phyloP scores from a whole-genome alignment of 495 filamentous ascomycete species.

The Podospora australis region DNA sequence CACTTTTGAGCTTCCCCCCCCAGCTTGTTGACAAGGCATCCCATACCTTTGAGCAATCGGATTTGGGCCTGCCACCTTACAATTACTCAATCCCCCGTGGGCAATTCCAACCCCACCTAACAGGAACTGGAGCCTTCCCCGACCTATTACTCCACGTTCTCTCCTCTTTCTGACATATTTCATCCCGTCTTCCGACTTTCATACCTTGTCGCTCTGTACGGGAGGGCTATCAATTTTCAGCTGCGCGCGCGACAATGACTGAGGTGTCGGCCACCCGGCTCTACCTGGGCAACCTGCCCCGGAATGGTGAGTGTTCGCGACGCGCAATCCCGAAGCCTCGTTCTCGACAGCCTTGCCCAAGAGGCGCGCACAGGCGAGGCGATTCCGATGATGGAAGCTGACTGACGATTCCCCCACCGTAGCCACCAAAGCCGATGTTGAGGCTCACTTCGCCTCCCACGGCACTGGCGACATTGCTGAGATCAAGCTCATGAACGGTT shows the following conservation, averaged over 20 bases:
- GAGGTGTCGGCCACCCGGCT: slow-evolving; percentile 90
- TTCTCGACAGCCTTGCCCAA: slow-evolving; percentile 13
- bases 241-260: slow-evolving; percentile 49
- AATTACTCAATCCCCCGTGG: too few species aligned
- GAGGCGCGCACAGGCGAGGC: too few species aligned
- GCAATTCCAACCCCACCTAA: neutral
- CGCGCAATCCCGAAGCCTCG: neutral
- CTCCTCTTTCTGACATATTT: neutral
- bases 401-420: slow-evolving; percentile 21
- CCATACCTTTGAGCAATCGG: too few species aligned
- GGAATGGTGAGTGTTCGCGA: slow-evolving; percentile 66
- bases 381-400: too few species aligned
- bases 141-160: slow-evolving; percentile 1
- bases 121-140: neutral
- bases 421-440: slow-evolving; percentile 96
- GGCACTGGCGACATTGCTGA: slow-evolving; percentile 95
- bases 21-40: too few species aligned
- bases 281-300: slow-evolving; percentile 95
- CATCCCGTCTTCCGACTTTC: neutral
- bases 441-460: slow-evolving; percentile 90
- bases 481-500: slow-evolving; percentile 99
- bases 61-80: too few species aligned
- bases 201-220: neutral
- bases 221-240: neutral
- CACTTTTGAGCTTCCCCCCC: too few species aligned